Base-by-base conservation (phyloP, 768 basidiomycete species). In the Agaricus subrufescens region DNA sequence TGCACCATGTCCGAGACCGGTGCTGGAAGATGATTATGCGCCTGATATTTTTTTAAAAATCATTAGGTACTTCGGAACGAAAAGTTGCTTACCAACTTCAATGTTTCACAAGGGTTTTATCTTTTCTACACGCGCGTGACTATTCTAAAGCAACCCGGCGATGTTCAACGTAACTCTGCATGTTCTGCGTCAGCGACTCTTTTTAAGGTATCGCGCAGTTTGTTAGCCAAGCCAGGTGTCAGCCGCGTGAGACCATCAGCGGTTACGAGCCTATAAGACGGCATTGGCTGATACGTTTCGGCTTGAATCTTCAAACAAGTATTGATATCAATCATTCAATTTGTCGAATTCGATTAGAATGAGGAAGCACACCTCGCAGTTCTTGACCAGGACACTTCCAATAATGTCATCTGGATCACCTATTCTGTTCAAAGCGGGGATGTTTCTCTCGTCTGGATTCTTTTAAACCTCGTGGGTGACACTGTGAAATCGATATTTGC, bases 381-480 rank as follows among this genome's bases (percentile, higher is more conserved):
- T 76, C 58, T 86, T 73, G 4, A 93, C 88, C 6, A 85, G 73
- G 10, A 93, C 89, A 1, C 86, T 79, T 2, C 78, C 91, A 46
- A 93, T 76, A 57, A 93, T 93, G 67, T 93, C 91, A 62, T 93
- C 91, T 1, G 88, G 86, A 64, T 91, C 87, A 12, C 89, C 89
- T 50, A 91, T 86, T 45, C 91, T 77, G 0, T 84, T 86, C 7
- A 89, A 66, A 11, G 88, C 79, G 1, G 91, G 91, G 5, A 89
- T 63, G 55, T 93, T 92, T 42, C 91, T 79, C 46, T 77, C 74
- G 64, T 93, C 91, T 91, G 27, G n/a, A 42, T 10, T 12, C 42
- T 38, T 19, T 19, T 19, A 19, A 19, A 19, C 19, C 19, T 19
- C 19, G 19, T 19, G 19, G 19, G 19, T 19, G 19, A 19, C 19